Evolutionary conservation across 2,329 filamentous ascomycete species (phyloP).

Genomic region (Xylariaceae sp.): DNA sequence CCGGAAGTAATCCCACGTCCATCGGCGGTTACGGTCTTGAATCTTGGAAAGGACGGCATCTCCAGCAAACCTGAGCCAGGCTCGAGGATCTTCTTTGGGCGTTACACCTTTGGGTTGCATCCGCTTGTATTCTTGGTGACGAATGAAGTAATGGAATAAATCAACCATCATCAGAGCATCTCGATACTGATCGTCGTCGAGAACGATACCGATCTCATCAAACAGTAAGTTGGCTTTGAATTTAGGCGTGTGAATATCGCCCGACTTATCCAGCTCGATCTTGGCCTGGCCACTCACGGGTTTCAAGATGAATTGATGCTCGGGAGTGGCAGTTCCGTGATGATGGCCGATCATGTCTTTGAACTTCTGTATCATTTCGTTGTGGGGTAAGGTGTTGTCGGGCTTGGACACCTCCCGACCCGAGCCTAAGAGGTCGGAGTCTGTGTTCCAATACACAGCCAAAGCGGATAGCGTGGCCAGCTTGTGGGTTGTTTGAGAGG

Average conservation of each 20-base stretch:
- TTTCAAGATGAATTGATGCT: slow-evolving; percentile 91
- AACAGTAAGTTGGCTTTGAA: slow-evolving; percentile 90
- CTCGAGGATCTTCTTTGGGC: slow-evolving; percentile 84
- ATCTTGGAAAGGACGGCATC: slow-evolving; percentile 89
- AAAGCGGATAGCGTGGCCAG: slow-evolving; percentile 84
- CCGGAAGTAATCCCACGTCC: slow-evolving; percentile 95
- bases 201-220: slow-evolving; percentile 94
- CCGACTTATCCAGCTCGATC: slow-evolving; percentile 91
- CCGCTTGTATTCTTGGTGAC: slow-evolving; percentile 95
- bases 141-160: slow-evolving; percentile 95
- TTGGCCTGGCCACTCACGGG: slow-evolving; percentile 94
- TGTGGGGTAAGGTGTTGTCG: slow-evolving; percentile 62
- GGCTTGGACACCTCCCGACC: slow-evolving; percentile 67
- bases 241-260: slow-evolving; percentile 71
- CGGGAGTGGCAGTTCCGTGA: slow-evolving; percentile 48
- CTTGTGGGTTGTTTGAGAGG: slow-evolving; percentile 81
- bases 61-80: slow-evolving; percentile 90
- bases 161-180: slow-evolving; percentile 98
- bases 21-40: slow-evolving; percentile 84
- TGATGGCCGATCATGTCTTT: slow-evolving; percentile 73
- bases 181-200: slow-evolving; percentile 96
- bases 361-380: slow-evolving; percentile 73
- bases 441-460: slow-evolving; percentile 97
- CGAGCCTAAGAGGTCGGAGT: slow-evolving; percentile 76
- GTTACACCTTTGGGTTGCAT: slow-evolving; percentile 76